Conservation (phyloP, 1,284 basidiomycete species). For the Apiotrichum sp. region DNA sequence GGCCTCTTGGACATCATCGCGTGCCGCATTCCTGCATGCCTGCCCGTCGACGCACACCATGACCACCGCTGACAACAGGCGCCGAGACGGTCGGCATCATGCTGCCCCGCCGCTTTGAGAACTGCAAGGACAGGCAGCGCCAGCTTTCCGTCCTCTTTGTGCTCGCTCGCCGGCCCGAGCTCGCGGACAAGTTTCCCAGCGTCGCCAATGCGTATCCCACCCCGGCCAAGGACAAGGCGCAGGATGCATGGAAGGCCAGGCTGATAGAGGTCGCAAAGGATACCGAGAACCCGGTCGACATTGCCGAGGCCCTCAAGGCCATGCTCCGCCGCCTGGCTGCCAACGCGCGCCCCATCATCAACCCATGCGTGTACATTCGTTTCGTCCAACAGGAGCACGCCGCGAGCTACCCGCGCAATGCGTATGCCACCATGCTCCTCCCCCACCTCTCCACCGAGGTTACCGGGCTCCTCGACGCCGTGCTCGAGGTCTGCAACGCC, state of each 20-base stretch:
- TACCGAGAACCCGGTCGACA: conserved; percentile 20
- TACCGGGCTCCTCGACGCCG: conserved; percentile 21
- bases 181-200: conserved; percentile 23
- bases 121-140: conserved; percentile 21
- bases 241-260: conserved; percentile 16
- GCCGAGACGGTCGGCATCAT: conserved; percentile 28
- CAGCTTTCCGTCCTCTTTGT: conserved; percentile 27
- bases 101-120: conserved; percentile 20
- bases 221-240: background rate
- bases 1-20: no score
- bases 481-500: conserved; percentile 33
- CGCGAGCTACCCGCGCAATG: conserved; percentile 29
- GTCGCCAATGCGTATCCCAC: conserved; percentile 15
- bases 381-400: conserved; percentile 36
- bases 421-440: conserved; percentile 26
- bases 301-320: conserved; percentile 30
- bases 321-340: conserved; percentile 23
- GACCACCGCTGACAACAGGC: conserved; percentile 10
- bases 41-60: background rate
- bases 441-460: conserved; percentile 14
- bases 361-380: conserved; percentile 20
- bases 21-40: no score
- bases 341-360: conserved; percentile 7
- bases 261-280: conserved; percentile 15
- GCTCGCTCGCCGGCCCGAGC: conserved; percentile 21